Percentiles rank a stretch among this genome's conserved stretches.
These are phyloP conservation scores for Acmispon strigosus DNA, from an alignment of 306 rosid species.

Conservation along the genomic window DNA sequence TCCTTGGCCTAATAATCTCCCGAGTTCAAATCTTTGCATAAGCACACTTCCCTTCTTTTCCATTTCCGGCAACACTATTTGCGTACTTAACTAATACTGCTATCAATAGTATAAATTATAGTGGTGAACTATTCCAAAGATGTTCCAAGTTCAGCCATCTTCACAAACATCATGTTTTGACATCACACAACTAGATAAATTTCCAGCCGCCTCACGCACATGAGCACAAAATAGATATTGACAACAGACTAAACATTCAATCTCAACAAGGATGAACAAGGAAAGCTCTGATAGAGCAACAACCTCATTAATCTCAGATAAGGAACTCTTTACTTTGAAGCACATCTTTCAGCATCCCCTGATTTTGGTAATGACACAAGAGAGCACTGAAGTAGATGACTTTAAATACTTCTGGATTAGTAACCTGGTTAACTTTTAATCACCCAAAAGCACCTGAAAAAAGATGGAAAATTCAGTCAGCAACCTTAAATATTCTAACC, in stretches of 20 bases:
- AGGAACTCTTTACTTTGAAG: slow-evolving; percentile 43
- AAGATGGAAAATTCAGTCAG: not conserved
- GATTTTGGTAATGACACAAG: slow-evolving; percentile 32
- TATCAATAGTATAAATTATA: slow-evolving; percentile 6
- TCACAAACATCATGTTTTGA: slow-evolving; percentile 49
- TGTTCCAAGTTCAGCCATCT: slow-evolving; percentile 59
- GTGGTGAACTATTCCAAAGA: slow-evolving; percentile 18
- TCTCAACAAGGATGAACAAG: slow-evolving; percentile 37
- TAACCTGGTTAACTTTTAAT: slow-evolving; percentile 22
- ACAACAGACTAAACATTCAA: slow-evolving; percentile 33
- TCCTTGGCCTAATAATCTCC: slow-evolving; percentile 90
- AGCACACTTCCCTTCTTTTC: slow-evolving; percentile 63
- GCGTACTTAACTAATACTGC: slow-evolving; percentile 14
- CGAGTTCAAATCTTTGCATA: slow-evolving; percentile 79
- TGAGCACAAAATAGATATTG: slow-evolving; percentile 24
- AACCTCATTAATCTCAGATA: slow-evolving; percentile 33
- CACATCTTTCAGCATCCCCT: slow-evolving; percentile 99
- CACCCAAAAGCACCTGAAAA: slow-evolving; percentile 30
- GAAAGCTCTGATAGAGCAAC: slow-evolving; percentile 39
- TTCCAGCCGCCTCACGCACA: slow-evolving; percentile 28
- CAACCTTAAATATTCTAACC: not conserved
- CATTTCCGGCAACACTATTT: slow-evolving; percentile 37
- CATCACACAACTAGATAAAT: slow-evolving; percentile 23
- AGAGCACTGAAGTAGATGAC: slow-evolving; percentile 13
- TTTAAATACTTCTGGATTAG: not conserved